Evolutionary conservation across 83 land plant species (phyloP), one percentile per base, ranked within the genome.

Genomic region (Picea abies): DNA sequence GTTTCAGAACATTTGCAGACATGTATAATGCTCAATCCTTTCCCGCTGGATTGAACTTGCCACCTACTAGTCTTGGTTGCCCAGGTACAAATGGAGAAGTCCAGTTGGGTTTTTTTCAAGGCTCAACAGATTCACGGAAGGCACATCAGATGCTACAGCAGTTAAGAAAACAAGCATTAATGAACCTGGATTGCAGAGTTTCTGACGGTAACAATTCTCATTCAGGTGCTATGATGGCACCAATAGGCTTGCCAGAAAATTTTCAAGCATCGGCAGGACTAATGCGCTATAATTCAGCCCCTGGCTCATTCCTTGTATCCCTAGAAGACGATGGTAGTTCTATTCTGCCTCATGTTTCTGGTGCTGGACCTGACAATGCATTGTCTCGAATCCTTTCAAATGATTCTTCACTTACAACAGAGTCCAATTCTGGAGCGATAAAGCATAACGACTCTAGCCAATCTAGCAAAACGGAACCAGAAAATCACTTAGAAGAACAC

Each of bases 201-300:
- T 20, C 80, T 79, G 80, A 79, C 62, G 37, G 47, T 62, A 61
- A 79, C 60, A 20, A 37, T 79, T 79, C 80, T 19, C 47, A 35
- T 35, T 79, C 80, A 1, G 47, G 47, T 35, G 29, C 65, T 61
- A 29, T 79, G 44, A 61, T 79, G 44, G 25, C 66, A 17, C 19
- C 80, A 62, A 35, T 61, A 3, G 65, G 41, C 47, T 52, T 79
- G 66, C 66, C 66, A 79, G 80, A 60, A 60, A 79, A 79, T 61
- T 79, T 79, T 11, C 80, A 79, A 60, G 49, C 66, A 32, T 61
- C 80, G 4, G 65, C 80, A 19, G 80, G 80, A 20, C 60, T 79
- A 63, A 79, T 79, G 66, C 80, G 80, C 66, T 79, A 79, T 79
- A 37, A 61, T 79, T 79, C 80, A 19, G 80, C 80, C 44, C 80